Evolutionary conservation across 2,329 filamentous ascomycete genomes (phyloP).

Genomic region (Scleromitrula shiraiana): DNA sequence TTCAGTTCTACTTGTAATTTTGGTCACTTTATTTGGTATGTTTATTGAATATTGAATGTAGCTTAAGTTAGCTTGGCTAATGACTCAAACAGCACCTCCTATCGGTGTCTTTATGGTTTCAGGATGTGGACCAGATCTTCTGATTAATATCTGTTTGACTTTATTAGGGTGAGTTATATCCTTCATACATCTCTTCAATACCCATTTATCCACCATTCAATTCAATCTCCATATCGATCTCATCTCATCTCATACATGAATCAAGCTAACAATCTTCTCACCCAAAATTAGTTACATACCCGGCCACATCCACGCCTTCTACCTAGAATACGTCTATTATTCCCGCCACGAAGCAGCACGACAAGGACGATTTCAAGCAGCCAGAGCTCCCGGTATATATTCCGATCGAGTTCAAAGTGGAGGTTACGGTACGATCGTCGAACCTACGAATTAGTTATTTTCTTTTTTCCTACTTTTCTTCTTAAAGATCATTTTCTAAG

Average conservation of each 20-base stretch:
- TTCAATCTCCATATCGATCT: not conserved
- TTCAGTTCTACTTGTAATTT: constrained; percentile 35
- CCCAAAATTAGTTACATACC: constrained; percentile 35
- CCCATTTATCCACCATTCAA: not conserved
- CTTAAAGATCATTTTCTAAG: constrained; percentile 3
- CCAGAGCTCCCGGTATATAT: constrained; percentile 61
- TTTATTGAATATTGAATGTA: not conserved
- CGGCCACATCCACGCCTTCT: constrained; percentile 31
- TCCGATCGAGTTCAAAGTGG: constrained; percentile 65
- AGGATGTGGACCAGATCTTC: constrained; percentile 35
- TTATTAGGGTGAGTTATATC: constrained; percentile 29
- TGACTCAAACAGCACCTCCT: constrained; percentile 29
- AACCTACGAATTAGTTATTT: constrained; percentile 15
- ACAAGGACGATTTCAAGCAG: constrained; percentile 45
- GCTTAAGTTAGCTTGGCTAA: not conserved
- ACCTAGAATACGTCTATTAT: constrained; percentile 69
- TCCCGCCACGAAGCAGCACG: constrained; percentile 58
- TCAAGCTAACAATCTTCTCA: constrained; percentile 28
- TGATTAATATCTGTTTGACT: constrained; percentile 36
- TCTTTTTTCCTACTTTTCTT: too few species aligned
- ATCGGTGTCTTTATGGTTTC: constrained; percentile 34
- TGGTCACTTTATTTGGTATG: constrained; percentile 40
- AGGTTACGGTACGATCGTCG: constrained; percentile 45
- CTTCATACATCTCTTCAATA: constrained; percentile 15
- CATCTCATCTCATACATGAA: not conserved